Conservation (phyloP, 768 basidiomycete species). For the Suillus spraguei region DNA sequence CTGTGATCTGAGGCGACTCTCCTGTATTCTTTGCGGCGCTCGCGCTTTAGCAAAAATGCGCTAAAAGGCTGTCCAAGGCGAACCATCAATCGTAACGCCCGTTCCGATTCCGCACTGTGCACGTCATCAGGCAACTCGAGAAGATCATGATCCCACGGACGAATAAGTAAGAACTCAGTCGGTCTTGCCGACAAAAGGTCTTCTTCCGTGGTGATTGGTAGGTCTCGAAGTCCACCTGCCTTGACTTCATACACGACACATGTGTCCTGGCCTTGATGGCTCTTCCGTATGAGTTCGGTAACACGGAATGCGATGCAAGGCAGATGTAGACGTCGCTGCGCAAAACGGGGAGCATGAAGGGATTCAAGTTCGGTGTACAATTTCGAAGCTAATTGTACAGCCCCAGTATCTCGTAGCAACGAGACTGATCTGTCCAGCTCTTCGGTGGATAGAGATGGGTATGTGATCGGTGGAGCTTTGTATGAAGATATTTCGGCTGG, state of each 20-base stretch:
- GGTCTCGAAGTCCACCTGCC: not conserved
- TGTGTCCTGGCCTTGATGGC: not conserved
- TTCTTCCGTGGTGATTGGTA: not conserved
- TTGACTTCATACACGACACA: not conserved
- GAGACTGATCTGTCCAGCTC: not conserved
- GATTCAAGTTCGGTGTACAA: not conserved
- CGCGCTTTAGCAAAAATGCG: not conserved
- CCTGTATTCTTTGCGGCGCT: not conserved
- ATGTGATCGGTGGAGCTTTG: not conserved
- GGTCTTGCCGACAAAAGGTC: not conserved
- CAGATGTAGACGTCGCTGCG: not conserved
- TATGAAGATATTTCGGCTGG: not conserved
- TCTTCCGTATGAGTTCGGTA: not conserved
- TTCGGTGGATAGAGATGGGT: not conserved
- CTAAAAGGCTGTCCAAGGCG: conserved; percentile 2
- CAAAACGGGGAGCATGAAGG: not conserved
- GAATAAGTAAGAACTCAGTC: not conserved
- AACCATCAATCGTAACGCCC: not conserved
- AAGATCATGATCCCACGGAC: not conserved
- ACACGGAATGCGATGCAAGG: not conserved
- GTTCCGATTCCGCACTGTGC: not conserved
- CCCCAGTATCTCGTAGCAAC: not conserved
- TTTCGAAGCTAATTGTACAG: not conserved
- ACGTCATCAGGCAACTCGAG: not conserved
- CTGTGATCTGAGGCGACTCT: not conserved